These are phyloP conservation scores for Rhodamnia argentea DNA, from an alignment of 345 rosid genomes.

Conservation along the genomic window DNA sequence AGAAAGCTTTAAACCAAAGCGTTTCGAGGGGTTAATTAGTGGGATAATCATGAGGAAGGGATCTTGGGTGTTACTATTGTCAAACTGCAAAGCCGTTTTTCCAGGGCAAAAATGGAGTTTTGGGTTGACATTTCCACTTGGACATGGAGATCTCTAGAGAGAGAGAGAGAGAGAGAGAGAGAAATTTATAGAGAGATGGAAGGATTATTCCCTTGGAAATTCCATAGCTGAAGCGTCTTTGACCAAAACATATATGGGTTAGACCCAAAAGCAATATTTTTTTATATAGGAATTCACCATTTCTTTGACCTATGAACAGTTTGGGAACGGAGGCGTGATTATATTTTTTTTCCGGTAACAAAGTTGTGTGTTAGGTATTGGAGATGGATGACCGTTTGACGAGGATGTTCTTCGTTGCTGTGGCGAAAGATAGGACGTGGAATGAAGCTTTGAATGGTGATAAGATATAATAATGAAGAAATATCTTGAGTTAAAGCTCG, in stretches of 20 bases:
- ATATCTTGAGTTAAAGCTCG: not conserved
- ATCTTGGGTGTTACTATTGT: not conserved
- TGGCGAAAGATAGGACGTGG: not conserved
- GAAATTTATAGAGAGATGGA: not conserved
- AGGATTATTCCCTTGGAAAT: not conserved
- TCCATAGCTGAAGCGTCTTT: slow-evolving; percentile 36
- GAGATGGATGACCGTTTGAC: not conserved
- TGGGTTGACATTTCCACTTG: slow-evolving; percentile 13
- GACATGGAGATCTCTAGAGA: not conserved
- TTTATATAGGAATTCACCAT: not conserved
- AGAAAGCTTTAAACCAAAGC: not conserved
- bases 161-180: not conserved
- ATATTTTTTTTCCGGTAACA: not conserved
- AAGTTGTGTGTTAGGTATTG: not conserved
- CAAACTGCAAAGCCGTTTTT: slow-evolving; percentile 10
- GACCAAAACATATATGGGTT: slow-evolving; percentile 24
- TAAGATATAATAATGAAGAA: not conserved
- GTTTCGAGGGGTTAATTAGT: not conserved
- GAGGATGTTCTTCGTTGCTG: not conserved
- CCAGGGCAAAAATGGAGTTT: slow-evolving; percentile 5
- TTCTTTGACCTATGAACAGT: not conserved
- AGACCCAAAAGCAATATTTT: not conserved
- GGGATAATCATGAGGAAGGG: not conserved
- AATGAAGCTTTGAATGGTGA: not conserved
- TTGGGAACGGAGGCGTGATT: not conserved